A percentile compares a stretch with the other conserved stretches of the same genome.
phyloP scores from a whole-genome alignment of 1,284 basidiomycete species.

The Inonotus obliquus region DNA sequence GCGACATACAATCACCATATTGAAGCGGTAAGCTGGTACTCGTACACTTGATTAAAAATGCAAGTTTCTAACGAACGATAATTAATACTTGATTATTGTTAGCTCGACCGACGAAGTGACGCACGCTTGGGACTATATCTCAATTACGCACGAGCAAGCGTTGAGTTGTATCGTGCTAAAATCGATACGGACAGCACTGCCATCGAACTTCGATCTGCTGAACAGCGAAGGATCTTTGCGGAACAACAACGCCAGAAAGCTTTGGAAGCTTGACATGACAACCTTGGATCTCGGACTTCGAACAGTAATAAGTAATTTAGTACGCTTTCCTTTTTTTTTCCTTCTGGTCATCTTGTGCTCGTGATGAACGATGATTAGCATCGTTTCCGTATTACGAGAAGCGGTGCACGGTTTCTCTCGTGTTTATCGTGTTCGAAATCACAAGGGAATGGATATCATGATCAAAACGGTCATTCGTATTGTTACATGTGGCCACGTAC shows the following conservation, averaged over 20 bases:
- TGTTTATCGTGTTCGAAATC: no score
- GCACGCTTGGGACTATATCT: not conserved
- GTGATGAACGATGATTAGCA: no score
- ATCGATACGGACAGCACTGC: slow-evolving; percentile 56
- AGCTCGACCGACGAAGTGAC: not conserved
- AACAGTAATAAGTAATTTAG: no score
- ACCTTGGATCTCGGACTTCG: no score
- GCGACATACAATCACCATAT: not conserved
- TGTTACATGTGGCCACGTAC: no score
- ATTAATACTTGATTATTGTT: no score
- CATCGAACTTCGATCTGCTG: slow-evolving; percentile 54
- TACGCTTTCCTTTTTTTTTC: no score
- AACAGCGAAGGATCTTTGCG: slow-evolving; percentile 50
- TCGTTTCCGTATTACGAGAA: no score
- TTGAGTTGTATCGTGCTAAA: slow-evolving; percentile 40
- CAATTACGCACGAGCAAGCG: slow-evolving; percentile 30
- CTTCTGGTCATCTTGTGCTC: no score
- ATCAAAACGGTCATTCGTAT: no score
- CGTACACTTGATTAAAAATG: not conserved
- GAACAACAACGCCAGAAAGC: slow-evolving; percentile 46
- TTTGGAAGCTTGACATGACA: not conserved
- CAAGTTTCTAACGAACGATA: not conserved
- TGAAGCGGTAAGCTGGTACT: not conserved
- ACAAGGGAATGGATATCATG: no score
- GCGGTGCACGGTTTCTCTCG: no score